phyloP scores from a whole-genome alignment of 116 monocot genomes.

The Cymodocea nodosa region DNA sequence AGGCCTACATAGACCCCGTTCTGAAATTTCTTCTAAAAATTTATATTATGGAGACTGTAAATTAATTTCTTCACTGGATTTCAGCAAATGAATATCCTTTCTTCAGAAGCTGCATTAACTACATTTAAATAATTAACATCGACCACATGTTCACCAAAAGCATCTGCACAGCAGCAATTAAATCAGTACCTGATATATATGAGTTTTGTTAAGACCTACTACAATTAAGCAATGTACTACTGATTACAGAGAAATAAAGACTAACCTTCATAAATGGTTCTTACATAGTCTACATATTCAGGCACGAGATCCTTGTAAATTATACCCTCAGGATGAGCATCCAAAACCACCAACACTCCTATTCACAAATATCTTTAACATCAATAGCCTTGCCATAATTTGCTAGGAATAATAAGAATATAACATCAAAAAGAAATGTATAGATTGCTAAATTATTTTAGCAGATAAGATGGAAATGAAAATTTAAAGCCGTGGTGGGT shows the following conservation, averaged over 20 bases:
- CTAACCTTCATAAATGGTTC: slow-evolving; percentile 95
- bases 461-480: too few relatives aligned
- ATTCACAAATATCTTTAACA: slow-evolving; percentile 3
- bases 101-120: slow-evolving; percentile 15
- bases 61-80: background rate
- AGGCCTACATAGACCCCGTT: too few relatives aligned
- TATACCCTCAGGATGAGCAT: slow-evolving; percentile 79
- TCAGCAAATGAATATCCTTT: slow-evolving; percentile 84
- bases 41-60: too few relatives aligned
- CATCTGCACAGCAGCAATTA: slow-evolving; percentile 37
- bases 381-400: too few relatives aligned
- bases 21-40: too few relatives aligned
- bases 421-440: too few relatives aligned
- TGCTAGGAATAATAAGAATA: too few relatives aligned
- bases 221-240: too few relatives aligned
- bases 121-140: slow-evolving; percentile 87
- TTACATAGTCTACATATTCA: slow-evolving; percentile 67
- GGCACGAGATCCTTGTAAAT: slow-evolving; percentile 70
- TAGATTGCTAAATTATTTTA: too few relatives aligned
- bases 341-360: slow-evolving; percentile 73
- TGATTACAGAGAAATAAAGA: background rate
- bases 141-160: slow-evolving; percentile 61
- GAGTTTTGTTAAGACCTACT: too few relatives aligned
- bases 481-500: too few relatives aligned
- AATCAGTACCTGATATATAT: background rate